These are phyloP conservation scores for Pleurotus citrinopileatus DNA, from an alignment of 768 basidiomycete species.

Conservation along the genomic window DNA sequence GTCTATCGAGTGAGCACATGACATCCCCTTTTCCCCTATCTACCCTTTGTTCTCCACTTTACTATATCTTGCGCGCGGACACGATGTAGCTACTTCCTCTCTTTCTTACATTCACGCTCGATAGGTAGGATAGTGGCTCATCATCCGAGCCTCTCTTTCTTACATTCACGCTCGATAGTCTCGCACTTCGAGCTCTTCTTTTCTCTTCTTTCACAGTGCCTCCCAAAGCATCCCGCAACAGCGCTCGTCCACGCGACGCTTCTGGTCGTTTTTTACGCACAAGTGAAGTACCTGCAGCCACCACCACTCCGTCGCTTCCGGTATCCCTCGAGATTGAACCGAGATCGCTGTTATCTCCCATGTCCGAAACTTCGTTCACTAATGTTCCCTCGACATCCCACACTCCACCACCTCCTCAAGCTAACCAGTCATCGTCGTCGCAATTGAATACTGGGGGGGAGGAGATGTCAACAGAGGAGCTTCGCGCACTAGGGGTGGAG, in stretches of 20 bases:
- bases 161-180: conserved; percentile 2
- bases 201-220: background rate
- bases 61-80: background rate
- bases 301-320: background rate
- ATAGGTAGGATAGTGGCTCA: background rate
- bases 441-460: background rate
- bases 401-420: background rate
- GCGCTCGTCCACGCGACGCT: background rate
- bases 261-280: background rate
- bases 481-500: background rate
- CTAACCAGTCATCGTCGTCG: background rate
- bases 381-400: background rate
- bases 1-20: background rate
- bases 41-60: background rate
- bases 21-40: background rate
- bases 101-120: conserved; percentile 4
- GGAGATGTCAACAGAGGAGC: background rate
- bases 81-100: background rate
- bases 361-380: background rate
- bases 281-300: background rate
- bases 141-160: background rate
- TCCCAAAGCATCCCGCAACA: background rate
- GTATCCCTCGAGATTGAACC: background rate
- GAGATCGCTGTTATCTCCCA: background rate
- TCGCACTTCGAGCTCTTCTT: background rate